Evolutionary conservation across 2,329 filamentous ascomycete species (phyloP), one percentile per base, ranked within the genome.

Genomic region (Colletotrichum brevisporum): DNA sequence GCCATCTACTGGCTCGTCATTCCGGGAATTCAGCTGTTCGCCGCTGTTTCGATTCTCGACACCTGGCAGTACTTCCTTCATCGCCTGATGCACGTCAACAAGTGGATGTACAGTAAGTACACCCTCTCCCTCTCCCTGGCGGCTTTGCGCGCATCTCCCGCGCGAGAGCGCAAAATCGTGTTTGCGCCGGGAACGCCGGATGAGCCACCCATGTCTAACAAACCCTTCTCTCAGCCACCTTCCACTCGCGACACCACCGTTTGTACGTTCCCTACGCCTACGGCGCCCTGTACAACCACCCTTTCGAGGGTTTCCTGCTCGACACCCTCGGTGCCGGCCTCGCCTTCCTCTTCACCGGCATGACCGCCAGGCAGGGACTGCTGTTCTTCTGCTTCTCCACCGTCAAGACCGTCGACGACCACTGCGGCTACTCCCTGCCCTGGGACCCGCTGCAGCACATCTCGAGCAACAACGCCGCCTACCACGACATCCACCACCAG

Each of bases 11-110:
- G 93, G 86, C 82, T 90, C 71, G 78, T 91, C 47, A 86, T 98
- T 71, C 96, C 96, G 0, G 86, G 84, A 3, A 63, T 95, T 56
- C 95, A 98, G 79, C 93, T 97, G 77, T 82, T 88, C 67, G 76
- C 93, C 57, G 96, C 91, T 26, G 88, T 95, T 69, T 83, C 89
- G 72, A 85, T 97, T 73, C 88, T 98, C 74, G 96, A 99, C 82
- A 96, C 94, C 52, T 99, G 96, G 96, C 95, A 99, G 79, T 99
- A 99, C 83, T 97, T 98, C 82, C 87, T 95, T 75, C 96, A 99
- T 82, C 94, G 96, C 47, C 89, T 92, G 67, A 99, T 99, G 96
- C 96, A 99, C 82, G 87, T 96, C 84, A 98, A 98, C 84, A 95
- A 93, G 81, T 98, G 94, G 93, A 88, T 99, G 74, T 98, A 98